A percentile compares a stretch with the other conserved stretches of the same genome.
Conservation (phyloP, 257 asterid species). For the Anisodus acutangulus region DNA sequence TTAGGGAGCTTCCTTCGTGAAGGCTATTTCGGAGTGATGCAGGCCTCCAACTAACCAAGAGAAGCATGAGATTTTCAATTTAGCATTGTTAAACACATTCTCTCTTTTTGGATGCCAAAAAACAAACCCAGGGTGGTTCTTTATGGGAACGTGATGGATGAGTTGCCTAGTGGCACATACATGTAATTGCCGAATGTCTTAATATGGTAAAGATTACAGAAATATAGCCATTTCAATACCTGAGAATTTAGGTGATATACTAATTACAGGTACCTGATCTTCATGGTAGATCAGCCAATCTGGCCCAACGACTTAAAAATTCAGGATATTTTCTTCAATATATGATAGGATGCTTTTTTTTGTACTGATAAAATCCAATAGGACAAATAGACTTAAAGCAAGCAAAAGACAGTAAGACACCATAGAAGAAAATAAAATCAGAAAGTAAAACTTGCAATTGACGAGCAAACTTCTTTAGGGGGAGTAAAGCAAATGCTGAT, state of each 20-base stretch:
- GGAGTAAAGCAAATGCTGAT: neutral
- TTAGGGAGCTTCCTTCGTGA: too few relatives aligned
- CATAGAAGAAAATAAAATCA: neutral
- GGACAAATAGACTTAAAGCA: neutral
- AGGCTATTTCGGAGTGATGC: too few relatives aligned
- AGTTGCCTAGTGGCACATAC: constrained; percentile 12
- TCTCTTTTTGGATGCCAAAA: neutral
- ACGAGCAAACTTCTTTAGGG: neutral
- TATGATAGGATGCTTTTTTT: neutral
- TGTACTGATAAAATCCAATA: neutral
- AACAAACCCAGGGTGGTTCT: constrained; percentile 8
- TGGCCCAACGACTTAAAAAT: neutral
- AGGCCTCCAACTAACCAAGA: too few relatives aligned
- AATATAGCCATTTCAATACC: constrained; percentile 5
- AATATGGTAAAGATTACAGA: neutral
- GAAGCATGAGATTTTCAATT: too few relatives aligned
- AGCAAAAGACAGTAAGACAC: neutral
- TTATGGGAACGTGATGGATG: constrained; percentile 16
- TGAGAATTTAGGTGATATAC: constrained; percentile 15
- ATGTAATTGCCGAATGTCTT: constrained; percentile 3
- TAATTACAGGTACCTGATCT: neutral
- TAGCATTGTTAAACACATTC: neutral
- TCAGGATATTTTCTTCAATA: constrained; percentile 1
- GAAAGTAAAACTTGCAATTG: neutral
- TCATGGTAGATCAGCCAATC: neutral